These are phyloP conservation scores for Aspergillus eucalypticola DNA, from an alignment of 2,329 filamentous ascomycete genomes.

Conservation along the genomic window DNA sequence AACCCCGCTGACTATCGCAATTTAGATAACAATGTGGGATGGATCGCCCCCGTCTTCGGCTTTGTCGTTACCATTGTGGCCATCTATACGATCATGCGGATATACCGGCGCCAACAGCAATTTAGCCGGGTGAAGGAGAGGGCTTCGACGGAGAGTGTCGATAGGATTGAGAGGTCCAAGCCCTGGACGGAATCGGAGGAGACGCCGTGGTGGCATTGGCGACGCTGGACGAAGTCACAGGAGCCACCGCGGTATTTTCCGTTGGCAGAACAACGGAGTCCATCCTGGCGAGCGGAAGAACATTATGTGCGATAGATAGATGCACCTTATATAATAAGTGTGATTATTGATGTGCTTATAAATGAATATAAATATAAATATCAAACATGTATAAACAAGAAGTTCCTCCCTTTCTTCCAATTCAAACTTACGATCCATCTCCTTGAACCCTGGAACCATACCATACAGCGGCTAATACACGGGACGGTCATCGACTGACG, in stretches of 20 bases:
- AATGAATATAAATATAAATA: no score
- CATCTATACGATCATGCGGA: conserved; percentile 13
- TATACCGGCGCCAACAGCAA: conserved; percentile 14
- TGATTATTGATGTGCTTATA: no score
- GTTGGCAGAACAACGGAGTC: conserved; percentile 22
- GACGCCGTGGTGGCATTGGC: conserved; percentile 36
- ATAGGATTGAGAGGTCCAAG: conserved; percentile 23
- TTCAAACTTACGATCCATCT: background rate
- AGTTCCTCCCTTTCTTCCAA: background rate
- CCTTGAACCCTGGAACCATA: background rate
- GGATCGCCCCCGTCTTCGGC: conserved; percentile 17
- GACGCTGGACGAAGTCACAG: conserved; percentile 25
- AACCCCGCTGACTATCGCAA: background rate
- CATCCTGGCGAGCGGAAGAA: background rate
- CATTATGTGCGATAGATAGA: background rate
- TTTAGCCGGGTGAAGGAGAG: conserved; percentile 4
- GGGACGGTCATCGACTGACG: conserved; percentile 4
- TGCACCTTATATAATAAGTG: no score
- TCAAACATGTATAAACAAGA: background rate
- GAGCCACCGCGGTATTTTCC: conserved; percentile 28
- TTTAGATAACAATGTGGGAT: conserved; percentile 10
- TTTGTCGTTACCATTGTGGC: conserved; percentile 12
- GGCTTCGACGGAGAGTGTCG: conserved; percentile 19
- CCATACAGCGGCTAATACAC: background rate
- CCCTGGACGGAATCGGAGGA: conserved; percentile 4